phyloP scores from a whole-genome alignment of 2,329 filamentous ascomycete genomes.

The Alternaria sp. region DNA sequence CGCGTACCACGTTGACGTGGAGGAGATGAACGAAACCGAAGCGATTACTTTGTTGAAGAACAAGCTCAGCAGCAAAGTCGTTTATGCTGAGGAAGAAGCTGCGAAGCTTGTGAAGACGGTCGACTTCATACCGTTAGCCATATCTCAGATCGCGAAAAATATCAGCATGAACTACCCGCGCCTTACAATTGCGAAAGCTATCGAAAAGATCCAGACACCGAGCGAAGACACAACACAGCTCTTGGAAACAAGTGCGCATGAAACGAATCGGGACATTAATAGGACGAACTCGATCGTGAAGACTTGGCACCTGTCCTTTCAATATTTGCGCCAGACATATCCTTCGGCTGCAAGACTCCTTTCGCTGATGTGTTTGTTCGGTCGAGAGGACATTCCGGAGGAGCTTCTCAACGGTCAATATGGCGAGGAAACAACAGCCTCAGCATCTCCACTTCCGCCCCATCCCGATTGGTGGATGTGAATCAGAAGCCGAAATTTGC shows the following conservation, averaged over 20 bases:
- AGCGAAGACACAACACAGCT: background rate
- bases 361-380: conserved; percentile 46
- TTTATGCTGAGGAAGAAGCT: conserved; percentile 1
- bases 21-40: conserved; percentile 27
- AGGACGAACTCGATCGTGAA: background rate
- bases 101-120: background rate
- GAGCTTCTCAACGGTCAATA: conserved; percentile 26
- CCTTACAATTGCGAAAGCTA: background rate
- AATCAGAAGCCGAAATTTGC: background rate
- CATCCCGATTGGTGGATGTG: background rate
- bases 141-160: conserved; percentile 1
- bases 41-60: conserved; percentile 20
- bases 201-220: background rate
- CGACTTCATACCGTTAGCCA: conserved; percentile 1
- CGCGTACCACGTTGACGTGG: conserved; percentile 16
- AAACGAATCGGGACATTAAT: background rate
- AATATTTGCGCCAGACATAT: conserved; percentile 19
- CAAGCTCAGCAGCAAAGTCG: conserved; percentile 11
- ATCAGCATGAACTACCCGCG: conserved; percentile 2
- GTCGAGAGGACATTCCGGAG: conserved; percentile 34
- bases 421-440: background rate
- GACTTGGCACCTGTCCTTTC: background rate
- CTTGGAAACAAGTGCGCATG: background rate
- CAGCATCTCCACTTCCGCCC: background rate
- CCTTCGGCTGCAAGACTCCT: conserved; percentile 54